These are phyloP conservation scores for Boletellus dicymbophilus DNA, from an alignment of 1,284 basidiomycete species.

Conservation along the genomic window DNA sequence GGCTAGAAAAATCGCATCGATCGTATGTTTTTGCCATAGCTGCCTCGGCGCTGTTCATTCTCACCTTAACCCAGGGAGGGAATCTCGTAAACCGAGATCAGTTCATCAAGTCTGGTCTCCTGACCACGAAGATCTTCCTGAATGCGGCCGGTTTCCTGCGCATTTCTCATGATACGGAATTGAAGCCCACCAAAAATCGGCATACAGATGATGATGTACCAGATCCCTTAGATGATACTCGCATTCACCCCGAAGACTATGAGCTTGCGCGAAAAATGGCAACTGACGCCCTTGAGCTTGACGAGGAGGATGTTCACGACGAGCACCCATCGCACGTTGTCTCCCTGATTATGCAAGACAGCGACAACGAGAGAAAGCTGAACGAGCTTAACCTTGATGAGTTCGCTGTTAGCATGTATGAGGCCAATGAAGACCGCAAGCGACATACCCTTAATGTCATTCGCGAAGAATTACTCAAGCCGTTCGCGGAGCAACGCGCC, in stretches of 20 bases:
- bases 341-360: conserved; percentile 82
- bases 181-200: conserved; percentile 63
- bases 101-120: conserved; percentile 77
- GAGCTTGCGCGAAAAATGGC: conserved; percentile 99
- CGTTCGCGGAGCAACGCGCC: conserved; percentile 80
- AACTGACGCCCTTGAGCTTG: conserved; percentile 92
- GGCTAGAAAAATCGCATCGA: conserved; percentile 77
- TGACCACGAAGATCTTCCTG: conserved; percentile 87
- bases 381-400: conserved; percentile 95
- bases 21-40: conserved; percentile 46
- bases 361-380: conserved; percentile 81
- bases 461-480: conserved; percentile 84
- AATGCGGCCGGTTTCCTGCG: conserved; percentile 92
- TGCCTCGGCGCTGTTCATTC: conserved; percentile 8
- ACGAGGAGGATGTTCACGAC: conserved; percentile 92
- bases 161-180: conserved; percentile 73
- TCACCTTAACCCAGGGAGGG: conserved; percentile 60
- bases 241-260: conserved; percentile 98
- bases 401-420: conserved; percentile 91
- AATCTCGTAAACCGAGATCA: conserved; percentile 83
- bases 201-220: conserved; percentile 73
- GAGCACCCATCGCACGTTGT: conserved; percentile 90
- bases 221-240: conserved; percentile 93
- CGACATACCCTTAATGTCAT: conserved; percentile 89
- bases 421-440: conserved; percentile 84